phyloP scores from a whole-genome alignment of 208 protist genomes.

The Acanthamoeba sp. region DNA sequence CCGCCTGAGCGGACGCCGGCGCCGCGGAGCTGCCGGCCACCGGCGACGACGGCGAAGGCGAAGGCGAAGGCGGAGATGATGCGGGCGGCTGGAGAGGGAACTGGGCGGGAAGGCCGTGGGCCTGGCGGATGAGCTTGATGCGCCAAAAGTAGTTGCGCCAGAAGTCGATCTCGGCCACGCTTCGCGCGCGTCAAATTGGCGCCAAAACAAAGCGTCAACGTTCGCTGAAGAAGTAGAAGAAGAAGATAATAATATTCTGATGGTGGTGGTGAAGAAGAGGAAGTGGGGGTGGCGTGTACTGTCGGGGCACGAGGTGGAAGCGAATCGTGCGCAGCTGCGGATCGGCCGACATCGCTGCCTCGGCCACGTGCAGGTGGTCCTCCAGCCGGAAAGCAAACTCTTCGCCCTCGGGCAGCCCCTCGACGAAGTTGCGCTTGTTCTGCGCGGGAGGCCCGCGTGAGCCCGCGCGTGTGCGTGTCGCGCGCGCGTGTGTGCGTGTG shows the following conservation, averaged over 20 bases:
- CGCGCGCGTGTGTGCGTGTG: no score
- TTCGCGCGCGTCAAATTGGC: no score
- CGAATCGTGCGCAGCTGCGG: not conserved
- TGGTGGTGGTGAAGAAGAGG: not conserved
- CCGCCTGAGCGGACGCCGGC: no score
- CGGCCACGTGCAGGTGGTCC: not conserved
- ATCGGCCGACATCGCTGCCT: not conserved
- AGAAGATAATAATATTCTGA: no score
- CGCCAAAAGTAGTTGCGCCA: conserved; percentile 43
- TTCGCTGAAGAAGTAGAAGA: no score
- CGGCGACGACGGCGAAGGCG: not conserved
- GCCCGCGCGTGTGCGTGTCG: no score
- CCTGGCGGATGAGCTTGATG: not conserved
- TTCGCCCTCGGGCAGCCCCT: not conserved
- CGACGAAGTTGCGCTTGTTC: conserved; percentile 38
- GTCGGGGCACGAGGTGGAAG: conserved; percentile 1
- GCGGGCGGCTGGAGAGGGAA: not conserved
- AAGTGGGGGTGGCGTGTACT: not conserved
- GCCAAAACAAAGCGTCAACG: not conserved
- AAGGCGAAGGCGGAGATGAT: not conserved
- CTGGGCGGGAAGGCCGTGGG: not conserved
- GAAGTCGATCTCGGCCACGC: not conserved
- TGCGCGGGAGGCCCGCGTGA: no score
- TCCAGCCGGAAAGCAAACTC: not conserved
- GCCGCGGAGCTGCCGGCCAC: no score